These are phyloP conservation scores for Primulina huaijiensis DNA, from an alignment of 257 asterid genomes.

Conservation along the genomic window DNA sequence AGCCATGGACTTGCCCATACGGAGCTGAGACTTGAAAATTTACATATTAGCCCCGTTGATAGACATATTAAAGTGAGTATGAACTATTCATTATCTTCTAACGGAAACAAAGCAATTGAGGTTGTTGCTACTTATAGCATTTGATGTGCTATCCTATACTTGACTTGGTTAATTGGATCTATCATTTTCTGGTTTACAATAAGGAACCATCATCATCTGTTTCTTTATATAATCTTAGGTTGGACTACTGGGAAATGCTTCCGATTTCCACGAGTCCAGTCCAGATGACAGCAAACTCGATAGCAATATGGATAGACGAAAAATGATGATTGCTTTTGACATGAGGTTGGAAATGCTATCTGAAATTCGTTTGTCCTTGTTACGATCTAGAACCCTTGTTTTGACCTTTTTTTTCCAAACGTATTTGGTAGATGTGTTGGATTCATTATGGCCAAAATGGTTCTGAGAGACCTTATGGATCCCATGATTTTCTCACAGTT, in stretches of 20 bases:
- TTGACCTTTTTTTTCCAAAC: neutral
- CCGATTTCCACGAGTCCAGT: conserved; percentile 59
- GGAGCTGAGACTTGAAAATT: conserved; percentile 82
- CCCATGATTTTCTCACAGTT: conserved; percentile 69
- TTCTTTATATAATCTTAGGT: conserved; percentile 47
- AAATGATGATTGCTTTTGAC: conserved; percentile 95
- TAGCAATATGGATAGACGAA: conserved; percentile 53
- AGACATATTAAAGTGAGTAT: conserved; percentile 80
- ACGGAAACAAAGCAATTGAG: conserved; percentile 17
- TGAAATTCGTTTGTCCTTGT: conserved; percentile 17
- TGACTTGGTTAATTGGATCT: conserved; percentile 18
- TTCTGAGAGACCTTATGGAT: conserved; percentile 92
- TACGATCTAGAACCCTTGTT: conserved; percentile 17
- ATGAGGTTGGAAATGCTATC: conserved; percentile 60
- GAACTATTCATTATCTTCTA: conserved; percentile 16
- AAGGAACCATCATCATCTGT: neutral
- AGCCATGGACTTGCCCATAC: conserved; percentile 98
- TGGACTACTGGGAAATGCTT: conserved; percentile 92
- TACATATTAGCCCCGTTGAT: conserved; percentile 89
- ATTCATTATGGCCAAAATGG: conserved; percentile 94
- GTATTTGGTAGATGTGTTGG: conserved; percentile 73
- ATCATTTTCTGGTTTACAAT: neutral
- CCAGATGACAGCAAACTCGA: conserved; percentile 45
- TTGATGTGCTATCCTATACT: conserved; percentile 9
- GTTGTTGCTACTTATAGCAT: conserved; percentile 1